Percentiles rank a stretch among this genome's conserved stretches.
phyloP scores from a whole-genome alignment of 495 filamentous ascomycete genomes.

The Umbilicaria muhlenbergii region DNA sequence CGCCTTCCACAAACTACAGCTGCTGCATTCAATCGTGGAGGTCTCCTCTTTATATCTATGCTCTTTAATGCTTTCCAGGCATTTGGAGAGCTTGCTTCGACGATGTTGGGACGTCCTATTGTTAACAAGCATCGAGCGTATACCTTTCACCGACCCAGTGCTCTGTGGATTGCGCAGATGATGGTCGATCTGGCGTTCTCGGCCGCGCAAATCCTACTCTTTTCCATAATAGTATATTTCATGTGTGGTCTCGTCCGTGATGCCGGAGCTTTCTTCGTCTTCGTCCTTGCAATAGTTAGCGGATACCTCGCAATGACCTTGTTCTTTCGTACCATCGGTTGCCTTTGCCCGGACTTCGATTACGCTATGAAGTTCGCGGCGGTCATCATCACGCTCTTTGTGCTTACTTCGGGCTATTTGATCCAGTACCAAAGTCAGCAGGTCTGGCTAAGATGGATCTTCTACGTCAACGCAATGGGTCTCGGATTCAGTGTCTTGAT shows the following conservation, averaged over 20 bases:
- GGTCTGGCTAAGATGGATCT: slow-evolving; percentile 69
- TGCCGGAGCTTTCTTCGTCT: slow-evolving; percentile 67
- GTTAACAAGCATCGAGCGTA: slow-evolving; percentile 70
- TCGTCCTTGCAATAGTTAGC: slow-evolving; percentile 50
- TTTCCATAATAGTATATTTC: slow-evolving; percentile 67
- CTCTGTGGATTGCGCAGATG: slow-evolving; percentile 67
- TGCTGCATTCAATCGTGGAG: slow-evolving; percentile 63
- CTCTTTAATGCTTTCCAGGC: slow-evolving; percentile 72
- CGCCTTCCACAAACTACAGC: slow-evolving; percentile 47
- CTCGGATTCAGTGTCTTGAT: slow-evolving; percentile 60
- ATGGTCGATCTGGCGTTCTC: slow-evolving; percentile 62
- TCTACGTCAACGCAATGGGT: slow-evolving; percentile 65
- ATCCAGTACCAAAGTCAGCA: slow-evolving; percentile 56
- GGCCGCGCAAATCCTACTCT: slow-evolving; percentile 48
- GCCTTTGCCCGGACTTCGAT: slow-evolving; percentile 69
- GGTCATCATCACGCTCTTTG: slow-evolving; percentile 60
- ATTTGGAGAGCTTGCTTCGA: slow-evolving; percentile 53
- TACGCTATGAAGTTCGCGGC: slow-evolving; percentile 71
- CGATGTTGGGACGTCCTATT: slow-evolving; percentile 59
- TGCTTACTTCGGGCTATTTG: slow-evolving; percentile 59
- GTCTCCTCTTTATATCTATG: slow-evolving; percentile 58
- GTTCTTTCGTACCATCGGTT: slow-evolving; percentile 65
- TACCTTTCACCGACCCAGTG: slow-evolving; percentile 63
- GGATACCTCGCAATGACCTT: slow-evolving; percentile 52
- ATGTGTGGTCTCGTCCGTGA: slow-evolving; percentile 52